A percentile compares a stretch with the other conserved stretches of the same genome.
These are phyloP conservation scores for Xylariaceae sp. DNA, from an alignment of 2,329 filamentous ascomycete species.

Conservation along the genomic window DNA sequence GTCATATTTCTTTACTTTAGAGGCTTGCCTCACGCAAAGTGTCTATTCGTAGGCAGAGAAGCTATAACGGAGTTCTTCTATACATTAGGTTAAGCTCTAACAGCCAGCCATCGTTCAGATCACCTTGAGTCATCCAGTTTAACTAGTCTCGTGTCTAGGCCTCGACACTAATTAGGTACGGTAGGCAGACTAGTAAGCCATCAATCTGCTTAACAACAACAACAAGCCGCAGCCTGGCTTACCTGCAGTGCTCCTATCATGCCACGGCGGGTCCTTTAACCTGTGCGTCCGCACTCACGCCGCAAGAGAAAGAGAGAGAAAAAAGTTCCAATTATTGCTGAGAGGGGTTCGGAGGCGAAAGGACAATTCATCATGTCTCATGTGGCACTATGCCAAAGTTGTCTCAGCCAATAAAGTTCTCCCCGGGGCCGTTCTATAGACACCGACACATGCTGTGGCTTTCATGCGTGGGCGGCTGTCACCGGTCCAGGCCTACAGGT, in stretches of 20 bases:
- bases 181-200: background rate
- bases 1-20: background rate
- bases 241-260: background rate
- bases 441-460: background rate
- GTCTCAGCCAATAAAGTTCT: background rate
- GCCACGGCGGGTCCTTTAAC: background rate
- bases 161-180: background rate
- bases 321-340: background rate
- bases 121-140: background rate
- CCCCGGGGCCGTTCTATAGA: background rate
- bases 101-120: background rate
- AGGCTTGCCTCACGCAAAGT: background rate
- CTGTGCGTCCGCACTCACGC: background rate
- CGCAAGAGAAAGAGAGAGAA: too few species aligned
- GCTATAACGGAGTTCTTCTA: conserved; percentile 1
- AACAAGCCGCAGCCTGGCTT: background rate
- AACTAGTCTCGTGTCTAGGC: background rate
- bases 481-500: background rate
- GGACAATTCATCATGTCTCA: background rate
- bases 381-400: background rate
- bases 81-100: background rate
- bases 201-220: background rate
- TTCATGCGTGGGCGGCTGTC: background rate
- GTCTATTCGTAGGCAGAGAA: background rate
- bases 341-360: background rate